These are phyloP conservation scores for barrel medic (Medicago truncatula) DNA, from an alignment of 306 rosid species.

Conservation along the genomic window DNA sequence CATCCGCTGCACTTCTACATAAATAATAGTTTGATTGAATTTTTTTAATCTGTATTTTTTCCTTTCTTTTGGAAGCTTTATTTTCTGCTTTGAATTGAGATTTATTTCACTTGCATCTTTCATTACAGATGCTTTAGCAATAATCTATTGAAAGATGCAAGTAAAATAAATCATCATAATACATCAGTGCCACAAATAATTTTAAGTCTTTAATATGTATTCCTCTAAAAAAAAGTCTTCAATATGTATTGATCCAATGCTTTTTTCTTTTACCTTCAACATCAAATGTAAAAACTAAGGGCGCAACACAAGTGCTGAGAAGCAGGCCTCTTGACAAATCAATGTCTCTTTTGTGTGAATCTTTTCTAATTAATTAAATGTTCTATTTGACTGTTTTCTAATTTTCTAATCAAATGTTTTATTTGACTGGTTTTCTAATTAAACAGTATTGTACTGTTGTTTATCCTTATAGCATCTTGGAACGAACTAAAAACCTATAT, in stretches of 20 bases:
- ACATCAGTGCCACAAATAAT: background rate
- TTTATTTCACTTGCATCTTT: too few species aligned
- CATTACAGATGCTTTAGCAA: too few species aligned
- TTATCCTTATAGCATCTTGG: background rate
- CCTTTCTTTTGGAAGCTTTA: too few species aligned
- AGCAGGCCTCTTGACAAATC: background rate
- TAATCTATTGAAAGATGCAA: too few species aligned
- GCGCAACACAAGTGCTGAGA: background rate
- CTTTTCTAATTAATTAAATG: too few species aligned
- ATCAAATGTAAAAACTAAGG: background rate
- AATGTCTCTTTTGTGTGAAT: background rate
- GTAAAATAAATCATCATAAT: background rate
- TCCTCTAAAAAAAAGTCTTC: background rate
- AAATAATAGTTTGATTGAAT: background rate
- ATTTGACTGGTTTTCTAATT: too few species aligned
- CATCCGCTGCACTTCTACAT: constrained; percentile 57
- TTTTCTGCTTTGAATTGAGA: constrained; percentile 1
- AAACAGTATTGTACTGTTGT: too few species aligned
- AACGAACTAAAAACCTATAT: background rate
- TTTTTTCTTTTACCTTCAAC: background rate
- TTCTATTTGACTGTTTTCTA: too few species aligned
- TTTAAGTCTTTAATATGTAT: too few species aligned
- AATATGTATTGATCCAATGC: background rate
- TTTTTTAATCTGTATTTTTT: background rate
- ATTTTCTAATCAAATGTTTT: too few species aligned